Base-by-base conservation (phyloP, 2,329 filamentous ascomycete species). In the Elsinoe australis region DNA sequence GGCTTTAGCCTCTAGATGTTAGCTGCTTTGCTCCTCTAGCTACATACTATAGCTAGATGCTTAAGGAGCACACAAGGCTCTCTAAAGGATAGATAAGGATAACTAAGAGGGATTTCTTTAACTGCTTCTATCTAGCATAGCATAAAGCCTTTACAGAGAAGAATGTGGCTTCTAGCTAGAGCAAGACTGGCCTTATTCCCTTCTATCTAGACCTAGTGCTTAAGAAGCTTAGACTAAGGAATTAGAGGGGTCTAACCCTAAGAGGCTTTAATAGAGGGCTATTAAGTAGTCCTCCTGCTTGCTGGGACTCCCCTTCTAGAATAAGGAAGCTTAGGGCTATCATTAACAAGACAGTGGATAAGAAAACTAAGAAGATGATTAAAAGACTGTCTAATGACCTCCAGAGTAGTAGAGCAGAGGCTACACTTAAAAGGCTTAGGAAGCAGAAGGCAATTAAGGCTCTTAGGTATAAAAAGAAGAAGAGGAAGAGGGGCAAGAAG, bases 1-100 rank as follows among this genome's bases (percentile, higher is more conserved):
- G 32, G 26, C 22, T 53, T 15, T 49, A 57, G 51, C 55, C 54
- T 26, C 35, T 56, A 9, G 54, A 58, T 50, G 36, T 57, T 14
- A 35, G 54, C 15, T 38, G 52, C n/a, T 54, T 56, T 28, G 31
- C 46, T n/a, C 53, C 52, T 32, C 35, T 54, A n/a, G 53, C 52
- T 19, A 54, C 18, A n/a, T 53, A 52, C 26, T 54, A 55, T 29
- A 49, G 42, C 45, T 34, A 55, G 38, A 9, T 38, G 7, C 44
- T 54, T 7, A 39, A 53, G 12, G 4, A 18, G 18, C 34, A 38
- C 24, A 50, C 34, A 24, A 38, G 33, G 24, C 28, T 35, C 22
- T 48, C 18, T 12, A 24, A 48, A 36, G 47, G 53, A 14, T 22
- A 42, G 15, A 45, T 36, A 19, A 28, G 26, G 10, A 39, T 55